Evolutionary conservation across 345 rosid species (phyloP).

Genomic region (Jatropha curcas): DNA sequence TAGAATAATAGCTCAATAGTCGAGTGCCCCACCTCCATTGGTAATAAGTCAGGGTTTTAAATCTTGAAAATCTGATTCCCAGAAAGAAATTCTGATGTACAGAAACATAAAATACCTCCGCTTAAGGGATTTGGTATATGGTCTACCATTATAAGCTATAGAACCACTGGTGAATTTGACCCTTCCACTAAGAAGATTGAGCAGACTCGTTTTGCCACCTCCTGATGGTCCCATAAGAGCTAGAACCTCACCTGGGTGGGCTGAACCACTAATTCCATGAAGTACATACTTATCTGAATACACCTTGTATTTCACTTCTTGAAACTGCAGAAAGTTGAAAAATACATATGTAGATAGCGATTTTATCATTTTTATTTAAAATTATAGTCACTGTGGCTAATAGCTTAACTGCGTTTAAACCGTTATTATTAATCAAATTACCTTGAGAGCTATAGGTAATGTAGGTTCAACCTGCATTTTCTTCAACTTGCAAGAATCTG

Average conservation of each 20-base stretch:
- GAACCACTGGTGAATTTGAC: slow-evolving; percentile 13
- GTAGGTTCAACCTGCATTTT: slow-evolving; percentile 21
- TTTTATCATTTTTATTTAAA: no score
- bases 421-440: not conserved
- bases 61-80: no score
- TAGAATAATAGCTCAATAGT: no score
- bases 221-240: slow-evolving; percentile 44
- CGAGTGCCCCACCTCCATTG: no score
- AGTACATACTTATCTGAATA: slow-evolving; percentile 24
- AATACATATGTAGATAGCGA: not conserved
- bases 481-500: slow-evolving; percentile 6
- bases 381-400: no score
- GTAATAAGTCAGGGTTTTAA: no score
- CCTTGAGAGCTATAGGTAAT: slow-evolving; percentile 35
- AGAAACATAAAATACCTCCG: slow-evolving; percentile 24
- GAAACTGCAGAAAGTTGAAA: slow-evolving; percentile 12
- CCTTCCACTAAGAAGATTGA: slow-evolving; percentile 38
- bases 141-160: slow-evolving; percentile 35
- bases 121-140: slow-evolving; percentile 25
- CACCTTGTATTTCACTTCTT: slow-evolving; percentile 25
- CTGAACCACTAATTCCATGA: slow-evolving; percentile 31
- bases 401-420: no score
- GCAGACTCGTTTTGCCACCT: slow-evolving; percentile 38
- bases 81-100: no score
- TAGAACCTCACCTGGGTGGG: slow-evolving; percentile 34